Evolutionary conservation across 108 stramenopile genomes (phyloP).

Genomic region (Chaetoceros tenuissimus): DNA sequence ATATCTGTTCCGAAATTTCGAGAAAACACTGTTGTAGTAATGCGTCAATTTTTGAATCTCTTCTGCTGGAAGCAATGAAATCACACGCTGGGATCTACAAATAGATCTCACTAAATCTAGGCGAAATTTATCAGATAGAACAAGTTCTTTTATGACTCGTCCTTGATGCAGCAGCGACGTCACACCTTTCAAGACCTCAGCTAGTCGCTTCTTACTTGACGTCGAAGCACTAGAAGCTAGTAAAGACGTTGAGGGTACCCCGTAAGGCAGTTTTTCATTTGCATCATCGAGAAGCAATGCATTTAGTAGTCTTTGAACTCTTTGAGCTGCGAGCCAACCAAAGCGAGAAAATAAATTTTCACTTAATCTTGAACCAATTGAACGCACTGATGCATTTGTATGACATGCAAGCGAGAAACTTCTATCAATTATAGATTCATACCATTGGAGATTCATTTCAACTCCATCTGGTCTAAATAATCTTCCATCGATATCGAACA

Average conservation of each 20-base stretch:
- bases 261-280: conserved; percentile 46
- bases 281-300: conserved; percentile 60
- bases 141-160: conserved; percentile 45
- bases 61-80: conserved; percentile 67
- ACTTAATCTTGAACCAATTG: conserved; percentile 57
- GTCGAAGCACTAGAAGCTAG: conserved; percentile 53
- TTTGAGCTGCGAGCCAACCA: conserved; percentile 59
- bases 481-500: not conserved
- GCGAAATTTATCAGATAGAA: conserved; percentile 37
- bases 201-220: conserved; percentile 65
- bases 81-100: conserved; percentile 56
- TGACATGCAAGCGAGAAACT: conserved; percentile 76
- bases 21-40: conserved; percentile 68
- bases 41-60: conserved; percentile 80
- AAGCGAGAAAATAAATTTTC: conserved; percentile 74
- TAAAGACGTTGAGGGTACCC: conserved; percentile 53
- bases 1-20: conserved; percentile 52
- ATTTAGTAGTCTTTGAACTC: conserved; percentile 47
- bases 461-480: not conserved
- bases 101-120: conserved; percentile 51
- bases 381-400: conserved; percentile 76
- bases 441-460: conserved; percentile 26
- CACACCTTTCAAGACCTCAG: conserved; percentile 83
- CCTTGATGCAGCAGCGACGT: conserved; percentile 49
- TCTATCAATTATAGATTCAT: conserved; percentile 74